Percentiles rank a stretch among this genome's conserved stretches.
phyloP scores from a whole-genome alignment of 2,329 filamentous ascomycete genomes.

The Penicillium sp. region DNA sequence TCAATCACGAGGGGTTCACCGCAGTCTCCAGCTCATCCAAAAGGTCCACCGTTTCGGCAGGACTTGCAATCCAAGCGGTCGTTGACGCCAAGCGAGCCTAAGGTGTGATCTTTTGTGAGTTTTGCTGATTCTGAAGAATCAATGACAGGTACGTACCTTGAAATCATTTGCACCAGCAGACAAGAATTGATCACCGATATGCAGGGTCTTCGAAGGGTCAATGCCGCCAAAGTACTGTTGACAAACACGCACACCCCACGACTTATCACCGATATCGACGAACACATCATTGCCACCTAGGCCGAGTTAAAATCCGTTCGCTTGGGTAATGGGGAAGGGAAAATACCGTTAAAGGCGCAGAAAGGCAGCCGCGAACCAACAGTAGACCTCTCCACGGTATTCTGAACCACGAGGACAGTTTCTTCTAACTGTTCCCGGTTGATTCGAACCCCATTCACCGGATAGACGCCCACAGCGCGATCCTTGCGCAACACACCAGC shows the following conservation, averaged over 20 bases:
- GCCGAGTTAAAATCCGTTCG: not conserved
- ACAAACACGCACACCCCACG: slow-evolving; percentile 89
- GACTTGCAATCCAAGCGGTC: slow-evolving; percentile 95
- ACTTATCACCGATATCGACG: slow-evolving; percentile 97
- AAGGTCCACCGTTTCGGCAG: slow-evolving; percentile 83
- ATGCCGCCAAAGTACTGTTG: slow-evolving; percentile 85
- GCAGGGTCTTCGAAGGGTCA: slow-evolving; percentile 75
- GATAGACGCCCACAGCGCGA: slow-evolving; percentile 77
- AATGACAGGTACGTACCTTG: slow-evolving; percentile 56
- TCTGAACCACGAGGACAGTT: slow-evolving; percentile 91
- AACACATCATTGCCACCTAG: slow-evolving; percentile 89
- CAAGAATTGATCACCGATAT: slow-evolving; percentile 94
- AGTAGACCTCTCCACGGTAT: slow-evolving; percentile 78
- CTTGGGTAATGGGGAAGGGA: not conserved
- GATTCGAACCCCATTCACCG: slow-evolving; percentile 65
- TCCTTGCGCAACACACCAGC: slow-evolving; percentile 84
- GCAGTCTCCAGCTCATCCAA: slow-evolving; percentile 67
- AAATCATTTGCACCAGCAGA: slow-evolving; percentile 96
- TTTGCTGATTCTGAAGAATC: not conserved
- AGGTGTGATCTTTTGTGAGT: not conserved
- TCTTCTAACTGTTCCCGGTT: slow-evolving; percentile 90
- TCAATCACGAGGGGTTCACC: not conserved
- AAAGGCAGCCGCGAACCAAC: slow-evolving; percentile 75
- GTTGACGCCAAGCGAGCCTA: slow-evolving; percentile 82
- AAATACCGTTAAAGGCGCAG: slow-evolving; percentile 85